Percentiles rank a stretch among this genome's conserved stretches.
Evolutionary conservation across 108 stramenopile genomes (phyloP).

Genomic region (Bacterosira constricta): DNA sequence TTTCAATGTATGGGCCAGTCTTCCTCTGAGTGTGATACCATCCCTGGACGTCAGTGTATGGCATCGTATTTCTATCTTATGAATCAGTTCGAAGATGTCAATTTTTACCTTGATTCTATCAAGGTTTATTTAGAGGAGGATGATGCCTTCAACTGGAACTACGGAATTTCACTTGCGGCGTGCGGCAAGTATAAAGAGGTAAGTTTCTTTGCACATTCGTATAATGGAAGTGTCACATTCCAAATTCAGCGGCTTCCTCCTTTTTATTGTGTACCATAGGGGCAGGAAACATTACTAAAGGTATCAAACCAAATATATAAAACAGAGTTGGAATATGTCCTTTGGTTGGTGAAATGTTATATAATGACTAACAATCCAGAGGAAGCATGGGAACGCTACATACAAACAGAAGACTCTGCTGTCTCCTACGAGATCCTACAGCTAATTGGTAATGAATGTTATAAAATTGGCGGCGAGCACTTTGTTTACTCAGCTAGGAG

Average conservation of each 20-base stretch:
- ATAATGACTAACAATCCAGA: constrained; percentile 80
- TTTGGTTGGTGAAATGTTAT: constrained; percentile 83
- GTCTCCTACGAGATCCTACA: constrained; percentile 76
- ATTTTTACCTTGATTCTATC: constrained; percentile 42
- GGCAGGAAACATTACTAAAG: constrained; percentile 60
- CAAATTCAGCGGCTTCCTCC: not conserved
- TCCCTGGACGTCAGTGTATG: constrained; percentile 92
- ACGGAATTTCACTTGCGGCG: constrained; percentile 67
- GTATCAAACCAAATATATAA: constrained; percentile 72
- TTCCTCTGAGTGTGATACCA: constrained; percentile 85
- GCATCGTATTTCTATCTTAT: constrained; percentile 81
- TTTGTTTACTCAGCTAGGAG: constrained; percentile 78
- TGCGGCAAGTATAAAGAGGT: constrained; percentile 51
- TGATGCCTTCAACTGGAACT: constrained; percentile 92
- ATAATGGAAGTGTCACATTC: not conserved
- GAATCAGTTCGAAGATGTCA: constrained; percentile 48
- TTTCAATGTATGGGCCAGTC: constrained; percentile 83
- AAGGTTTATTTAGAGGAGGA: constrained; percentile 78
- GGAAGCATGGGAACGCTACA: constrained; percentile 84
- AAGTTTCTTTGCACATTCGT: not conserved
- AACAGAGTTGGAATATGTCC: constrained; percentile 68
- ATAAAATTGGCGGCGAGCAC: constrained; percentile 60
- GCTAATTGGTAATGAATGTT: constrained; percentile 88
- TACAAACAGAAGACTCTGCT: constrained; percentile 72
- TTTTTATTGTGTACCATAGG: constrained; percentile 14